A percentile compares a stretch with the other conserved stretches of the same genome.
Evolutionary conservation across 2,329 filamentous ascomycete genomes (phyloP).

Genomic region (Fusarium goolgardi): DNA sequence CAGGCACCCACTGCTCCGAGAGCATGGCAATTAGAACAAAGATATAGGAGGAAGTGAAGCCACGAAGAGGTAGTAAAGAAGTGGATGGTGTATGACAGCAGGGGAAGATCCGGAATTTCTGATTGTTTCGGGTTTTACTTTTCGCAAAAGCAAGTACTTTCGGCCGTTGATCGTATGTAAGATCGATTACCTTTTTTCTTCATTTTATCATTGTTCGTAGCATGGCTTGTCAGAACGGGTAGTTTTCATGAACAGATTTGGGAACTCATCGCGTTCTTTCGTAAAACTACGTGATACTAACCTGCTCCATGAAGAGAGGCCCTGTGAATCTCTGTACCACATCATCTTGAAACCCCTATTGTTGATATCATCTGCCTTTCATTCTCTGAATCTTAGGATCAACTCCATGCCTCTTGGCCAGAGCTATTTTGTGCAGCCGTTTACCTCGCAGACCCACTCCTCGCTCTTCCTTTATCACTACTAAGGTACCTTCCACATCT

Average conservation of each 20-base stretch:
- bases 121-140: neutral
- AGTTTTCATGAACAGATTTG: neutral
- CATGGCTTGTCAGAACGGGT: neutral
- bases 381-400: too few relatives aligned
- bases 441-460: too few relatives aligned
- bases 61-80: accelerated
- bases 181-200: neutral
- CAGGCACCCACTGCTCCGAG: neutral
- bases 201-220: neutral
- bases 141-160: neutral
- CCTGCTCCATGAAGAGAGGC: neutral
- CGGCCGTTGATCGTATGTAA: neutral
- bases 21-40: neutral
- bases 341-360: too few relatives aligned
- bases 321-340: too few relatives aligned
- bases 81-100: neutral
- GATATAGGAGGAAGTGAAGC: neutral
- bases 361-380: too few relatives aligned
- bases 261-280: neutral
- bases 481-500: too few relatives aligned
- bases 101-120: neutral
- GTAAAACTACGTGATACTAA: neutral
- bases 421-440: too few relatives aligned
- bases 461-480: too few relatives aligned
- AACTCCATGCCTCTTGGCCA: too few relatives aligned